Evolutionary conservation across 2,329 filamentous ascomycete species (phyloP), one percentile per base, ranked within the genome.

Genomic region (Achaetomium macrosporum): DNA sequence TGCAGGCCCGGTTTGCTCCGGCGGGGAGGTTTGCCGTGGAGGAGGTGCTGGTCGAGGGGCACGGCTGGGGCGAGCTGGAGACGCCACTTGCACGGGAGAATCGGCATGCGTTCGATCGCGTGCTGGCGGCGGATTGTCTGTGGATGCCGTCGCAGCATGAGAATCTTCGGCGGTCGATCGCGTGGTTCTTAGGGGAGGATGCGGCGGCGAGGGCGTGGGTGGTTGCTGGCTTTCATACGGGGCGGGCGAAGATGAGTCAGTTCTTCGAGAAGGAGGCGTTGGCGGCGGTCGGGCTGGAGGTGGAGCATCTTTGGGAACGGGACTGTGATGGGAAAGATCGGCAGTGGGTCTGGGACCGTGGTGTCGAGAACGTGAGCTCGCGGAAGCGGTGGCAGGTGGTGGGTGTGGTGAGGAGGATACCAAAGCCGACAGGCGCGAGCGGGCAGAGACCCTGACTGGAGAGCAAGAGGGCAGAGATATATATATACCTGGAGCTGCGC

Each of bases 71-170:
- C 7, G 75, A 76, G 16, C 64, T 80, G 17, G 53, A 55, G 8
- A 58, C 49, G 42, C 59, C 41, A 50, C 17, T 63, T 15, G 62
- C 63, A 7, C 10, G 30, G 20, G 37, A 61, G 25, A 55, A 63
- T 54, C 59, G 59, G 37, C 68, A 68, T 54, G 64, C 64, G 1
- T 88, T 83, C 63, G 81, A 81, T 42, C 77, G 83, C 53, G 73
- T 90, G 39, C 68, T 88, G n/a, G 82, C 82, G 0, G 83, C 84
- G 57, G 85, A 90, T 68, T 88, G 85, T 63, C 75, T 87, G 52
- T 90, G 86, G 85, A 88, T 89, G 83, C 79, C 81, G 1, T 78
- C 77, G 72, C 79, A 89, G 71, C 87, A 90, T 67, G 74, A 68
- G n/a, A 85, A 83, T 65, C 74, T 90, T 25, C 76, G 76, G 43